Percentiles rank a stretch among this genome's conserved stretches.
Conservation (phyloP, 768 basidiomycete genomes). For the Trametes elegans region DNA sequence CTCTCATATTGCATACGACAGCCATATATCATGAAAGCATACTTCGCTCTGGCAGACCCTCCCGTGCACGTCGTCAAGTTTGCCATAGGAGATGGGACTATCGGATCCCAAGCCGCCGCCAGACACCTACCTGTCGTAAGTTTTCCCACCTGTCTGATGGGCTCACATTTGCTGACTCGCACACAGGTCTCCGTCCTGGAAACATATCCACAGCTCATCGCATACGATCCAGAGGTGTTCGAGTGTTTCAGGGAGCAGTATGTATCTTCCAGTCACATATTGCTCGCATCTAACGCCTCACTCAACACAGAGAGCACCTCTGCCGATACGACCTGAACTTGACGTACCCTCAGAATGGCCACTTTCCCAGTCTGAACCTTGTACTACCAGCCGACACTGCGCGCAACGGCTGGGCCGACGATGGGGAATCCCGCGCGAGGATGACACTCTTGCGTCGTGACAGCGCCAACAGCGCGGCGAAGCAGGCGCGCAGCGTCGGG, state of each 20-base stretch:
- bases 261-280: constrained; percentile 43
- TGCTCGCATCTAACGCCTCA: too few species aligned
- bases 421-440: neutral
- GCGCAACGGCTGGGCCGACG: neutral
- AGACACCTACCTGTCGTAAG: constrained; percentile 21
- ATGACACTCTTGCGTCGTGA: neutral
- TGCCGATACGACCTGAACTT: constrained; percentile 66
- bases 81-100: constrained; percentile 66
- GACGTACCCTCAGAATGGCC: constrained; percentile 61
- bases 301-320: constrained; percentile 43
- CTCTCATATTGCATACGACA: constrained; percentile 55
- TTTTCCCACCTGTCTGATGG: too few species aligned
- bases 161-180: neutral
- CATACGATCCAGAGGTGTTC: constrained; percentile 62
- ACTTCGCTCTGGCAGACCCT: constrained; percentile 57
- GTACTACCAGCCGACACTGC: neutral
- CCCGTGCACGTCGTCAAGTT: constrained; percentile 67
- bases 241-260: constrained; percentile 69
- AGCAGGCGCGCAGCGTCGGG: constrained; percentile 29
- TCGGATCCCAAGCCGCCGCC: constrained; percentile 30
- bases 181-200: constrained; percentile 42
- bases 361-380: constrained; percentile 39
- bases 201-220: constrained; percentile 72
- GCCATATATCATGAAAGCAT: constrained; percentile 66
- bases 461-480: constrained; percentile 3